Evolutionary conservation across 805 yeast species (phyloP).

Genomic region (Pachysolen tannophilus): DNA sequence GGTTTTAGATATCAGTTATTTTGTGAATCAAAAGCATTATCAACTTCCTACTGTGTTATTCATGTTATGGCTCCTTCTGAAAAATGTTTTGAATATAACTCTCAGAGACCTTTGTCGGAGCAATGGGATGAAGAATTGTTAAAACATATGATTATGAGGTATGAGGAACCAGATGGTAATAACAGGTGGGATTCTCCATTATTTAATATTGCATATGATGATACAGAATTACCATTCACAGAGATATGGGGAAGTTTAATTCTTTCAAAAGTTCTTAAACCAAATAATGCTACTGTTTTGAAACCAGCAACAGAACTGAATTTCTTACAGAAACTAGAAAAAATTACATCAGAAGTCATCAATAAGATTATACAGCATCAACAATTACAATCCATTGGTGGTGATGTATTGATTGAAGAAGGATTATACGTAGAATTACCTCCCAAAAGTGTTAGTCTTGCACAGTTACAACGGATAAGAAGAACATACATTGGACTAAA

Average conservation of each 20-base stretch:
- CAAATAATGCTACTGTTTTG: constrained; percentile 77
- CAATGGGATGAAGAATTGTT: constrained; percentile 63
- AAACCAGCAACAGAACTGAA: constrained; percentile 74
- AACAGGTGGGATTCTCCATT: constrained; percentile 94
- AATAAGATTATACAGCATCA: constrained; percentile 56
- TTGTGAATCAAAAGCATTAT: constrained; percentile 83
- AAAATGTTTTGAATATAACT: constrained; percentile 58
- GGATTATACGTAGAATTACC: constrained; percentile 56
- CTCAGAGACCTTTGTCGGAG: constrained; percentile 19
- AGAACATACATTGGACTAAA: constrained; percentile 79
- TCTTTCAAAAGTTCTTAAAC: constrained; percentile 55
- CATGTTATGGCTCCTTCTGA: constrained; percentile 68
- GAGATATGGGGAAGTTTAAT: constrained; percentile 61
- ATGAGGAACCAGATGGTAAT: constrained; percentile 85
- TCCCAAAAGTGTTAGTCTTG: constrained; percentile 46
- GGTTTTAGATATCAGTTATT: constrained; percentile 92
- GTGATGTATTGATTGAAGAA: constrained; percentile 35
- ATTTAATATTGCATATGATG: constrained; percentile 57
- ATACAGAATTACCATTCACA: constrained; percentile 49
- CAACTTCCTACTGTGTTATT: constrained; percentile 76
- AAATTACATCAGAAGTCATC: constrained; percentile 57
- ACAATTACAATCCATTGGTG: constrained; percentile 41
- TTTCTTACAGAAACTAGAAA: constrained; percentile 73
- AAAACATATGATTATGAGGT: constrained; percentile 68
- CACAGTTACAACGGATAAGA: constrained; percentile 77